Percentiles rank a stretch among this genome's conserved stretches.
These are phyloP conservation scores for Sugiyamaella sp. DNA, from an alignment of 1,139 yeast species.

Conservation along the genomic window DNA sequence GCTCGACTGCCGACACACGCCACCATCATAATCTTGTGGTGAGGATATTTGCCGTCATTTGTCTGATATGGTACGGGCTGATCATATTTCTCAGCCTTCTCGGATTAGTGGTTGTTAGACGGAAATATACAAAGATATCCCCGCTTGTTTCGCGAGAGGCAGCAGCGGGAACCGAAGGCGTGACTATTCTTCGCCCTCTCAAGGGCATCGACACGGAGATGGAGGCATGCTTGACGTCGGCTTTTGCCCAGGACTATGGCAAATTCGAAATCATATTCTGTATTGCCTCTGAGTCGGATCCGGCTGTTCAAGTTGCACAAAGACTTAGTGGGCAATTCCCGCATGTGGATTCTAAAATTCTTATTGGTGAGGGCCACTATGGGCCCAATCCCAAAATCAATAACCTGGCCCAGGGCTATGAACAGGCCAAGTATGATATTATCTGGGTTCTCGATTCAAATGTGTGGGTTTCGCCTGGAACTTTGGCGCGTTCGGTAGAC, in stretches of 20 bases:
- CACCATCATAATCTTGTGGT: background rate
- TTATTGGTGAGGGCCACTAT: slow-evolving; percentile 53
- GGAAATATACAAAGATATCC: slow-evolving; percentile 12
- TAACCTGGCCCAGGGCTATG: slow-evolving; percentile 78
- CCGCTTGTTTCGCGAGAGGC: background rate
- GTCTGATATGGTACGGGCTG: slow-evolving; percentile 28
- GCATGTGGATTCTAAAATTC: slow-evolving; percentile 57
- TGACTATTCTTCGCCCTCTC: slow-evolving; percentile 78
- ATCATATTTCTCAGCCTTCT: slow-evolving; percentile 22
- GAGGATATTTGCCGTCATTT: slow-evolving; percentile 21
- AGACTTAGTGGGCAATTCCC: slow-evolving; percentile 58
- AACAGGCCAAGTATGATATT: slow-evolving; percentile 66
- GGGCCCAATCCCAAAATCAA: slow-evolving; percentile 93
- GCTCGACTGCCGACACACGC: background rate
- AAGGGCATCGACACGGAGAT: slow-evolving; percentile 84
- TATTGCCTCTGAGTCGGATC: slow-evolving; percentile 64
- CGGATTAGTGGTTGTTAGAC: slow-evolving; percentile 24
- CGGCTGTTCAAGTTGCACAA: slow-evolving; percentile 62
- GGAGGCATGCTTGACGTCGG: slow-evolving; percentile 65
- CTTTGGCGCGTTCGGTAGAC: slow-evolving; percentile 66
- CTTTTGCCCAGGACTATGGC: slow-evolving; percentile 73
- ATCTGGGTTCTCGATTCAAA: slow-evolving; percentile 90
- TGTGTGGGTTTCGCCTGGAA: slow-evolving; percentile 73
- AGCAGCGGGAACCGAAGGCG: slow-evolving; percentile 50
- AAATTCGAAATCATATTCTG: slow-evolving; percentile 75